phyloP scores from a whole-genome alignment of 495 filamentous ascomycete species.

The Tuber aestivum region DNA sequence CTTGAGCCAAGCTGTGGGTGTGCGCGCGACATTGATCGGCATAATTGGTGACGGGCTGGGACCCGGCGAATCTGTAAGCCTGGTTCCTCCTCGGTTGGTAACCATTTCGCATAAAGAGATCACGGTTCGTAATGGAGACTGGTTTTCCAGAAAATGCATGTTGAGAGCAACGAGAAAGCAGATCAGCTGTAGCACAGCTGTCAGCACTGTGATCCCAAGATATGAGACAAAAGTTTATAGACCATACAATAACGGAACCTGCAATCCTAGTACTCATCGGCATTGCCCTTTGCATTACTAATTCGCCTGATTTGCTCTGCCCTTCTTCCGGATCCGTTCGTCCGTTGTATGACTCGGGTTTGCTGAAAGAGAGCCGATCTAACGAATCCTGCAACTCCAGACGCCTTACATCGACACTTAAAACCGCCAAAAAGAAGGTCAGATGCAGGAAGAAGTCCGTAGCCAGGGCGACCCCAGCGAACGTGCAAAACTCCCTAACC shows the following conservation, averaged over 20 bases:
- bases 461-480: slow-evolving; percentile 60
- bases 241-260: slow-evolving; percentile 41
- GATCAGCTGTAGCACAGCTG: slow-evolving; percentile 33
- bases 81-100: slow-evolving; percentile 17
- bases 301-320: slow-evolving; percentile 6
- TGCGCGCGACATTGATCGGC: slow-evolving; percentile 59
- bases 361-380: slow-evolving; percentile 44
- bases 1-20: slow-evolving; percentile 62
- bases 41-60: slow-evolving; percentile 9
- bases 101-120: slow-evolving; percentile 44
- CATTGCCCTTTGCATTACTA: slow-evolving; percentile 28
- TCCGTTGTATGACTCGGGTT: slow-evolving; percentile 10
- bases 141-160: slow-evolving; percentile 60
- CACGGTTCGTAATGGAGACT: slow-evolving; percentile 47
- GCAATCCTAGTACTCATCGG: slow-evolving; percentile 43
- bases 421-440: slow-evolving; percentile 66
- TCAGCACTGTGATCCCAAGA: slow-evolving; percentile 1
- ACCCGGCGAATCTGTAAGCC: not conserved
- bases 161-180: slow-evolving; percentile 40
- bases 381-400: slow-evolving; percentile 58
- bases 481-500: slow-evolving; percentile 63
- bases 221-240: not conserved
- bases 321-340: not conserved
- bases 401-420: slow-evolving; percentile 67
- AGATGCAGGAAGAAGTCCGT: slow-evolving; percentile 66